These are phyloP conservation scores for Hypericum perforatum DNA, from an alignment of 345 rosid genomes.

Conservation along the genomic window DNA sequence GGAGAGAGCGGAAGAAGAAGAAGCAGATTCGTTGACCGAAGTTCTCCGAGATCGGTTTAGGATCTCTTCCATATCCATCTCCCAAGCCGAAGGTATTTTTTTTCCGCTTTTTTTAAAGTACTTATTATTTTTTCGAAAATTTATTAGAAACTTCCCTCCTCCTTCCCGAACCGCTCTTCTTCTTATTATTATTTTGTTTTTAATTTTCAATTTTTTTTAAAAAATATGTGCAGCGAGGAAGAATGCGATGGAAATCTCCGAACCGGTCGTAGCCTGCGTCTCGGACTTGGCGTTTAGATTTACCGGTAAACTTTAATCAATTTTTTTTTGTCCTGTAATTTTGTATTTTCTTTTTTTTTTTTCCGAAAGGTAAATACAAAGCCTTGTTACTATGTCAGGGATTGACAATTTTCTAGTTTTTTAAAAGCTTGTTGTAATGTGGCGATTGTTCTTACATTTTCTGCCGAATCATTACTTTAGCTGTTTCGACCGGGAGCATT, in stretches of 20 bases:
- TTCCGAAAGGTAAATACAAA: no score
- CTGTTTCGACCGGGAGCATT: no score
- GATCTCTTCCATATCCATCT: slow-evolving; percentile 66
- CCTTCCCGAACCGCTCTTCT: slow-evolving; percentile 1
- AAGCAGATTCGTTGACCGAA: slow-evolving; percentile 43
- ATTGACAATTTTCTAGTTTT: no score
- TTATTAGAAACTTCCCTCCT: no score
- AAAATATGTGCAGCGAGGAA: slow-evolving; percentile 45
- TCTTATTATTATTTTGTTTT: neutral
- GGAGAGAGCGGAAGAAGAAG: slow-evolving; percentile 27
- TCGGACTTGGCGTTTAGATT: slow-evolving; percentile 71
- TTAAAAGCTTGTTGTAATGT: no score
- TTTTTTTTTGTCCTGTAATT: neutral
- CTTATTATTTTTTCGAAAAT: neutral
- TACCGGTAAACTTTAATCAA: slow-evolving; percentile 32
- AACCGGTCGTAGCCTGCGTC: slow-evolving; percentile 54
- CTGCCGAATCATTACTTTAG: no score
- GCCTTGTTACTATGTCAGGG: no score
- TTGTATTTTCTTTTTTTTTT: no score
- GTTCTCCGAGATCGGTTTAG: slow-evolving; percentile 67
- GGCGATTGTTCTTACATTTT: no score
- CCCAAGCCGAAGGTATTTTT: slow-evolving; percentile 59
- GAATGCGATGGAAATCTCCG: slow-evolving; percentile 49
- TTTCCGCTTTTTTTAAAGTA: neutral
- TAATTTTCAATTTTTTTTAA: slow-evolving; percentile 2